Base-by-base conservation (phyloP, 257 asterid species). In the Solanum commersonii region DNA sequence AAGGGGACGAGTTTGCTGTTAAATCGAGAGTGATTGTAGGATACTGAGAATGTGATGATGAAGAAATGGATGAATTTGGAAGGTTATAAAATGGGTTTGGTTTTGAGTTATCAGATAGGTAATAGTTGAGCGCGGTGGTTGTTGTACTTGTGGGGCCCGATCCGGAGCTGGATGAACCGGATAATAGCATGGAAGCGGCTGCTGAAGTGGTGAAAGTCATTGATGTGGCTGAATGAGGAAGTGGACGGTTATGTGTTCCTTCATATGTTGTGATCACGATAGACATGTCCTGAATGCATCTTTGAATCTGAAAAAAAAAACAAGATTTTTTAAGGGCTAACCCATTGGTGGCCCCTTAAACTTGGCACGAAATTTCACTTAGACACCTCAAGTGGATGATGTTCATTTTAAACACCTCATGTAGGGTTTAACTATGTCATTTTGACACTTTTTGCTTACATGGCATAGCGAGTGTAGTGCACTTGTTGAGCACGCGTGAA, bases 151-250 rank as follows among this genome's bases (percentile, higher is more conserved):
- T 2, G 38, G 90, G 13, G 42, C 73, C 42, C 2, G 81, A 86
- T 31, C 88, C 91, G 4, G 93, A 84, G 76, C 82, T 88, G 84
- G 92, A 93, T 23, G 99, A 96, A 38, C 98, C 98, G 3, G 98
- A 94, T 27, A 91, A 1, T 14, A 97, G 91, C 99, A 97, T 94
- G 68, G 95, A 92, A 67, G 98, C 98, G 1, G 98, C 99, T 0
- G 99, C 98, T 0, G 99, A 92, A 27, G 99, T 97, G 89, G 99
- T 95, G 94, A 97, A 95, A 31, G 99, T 98, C 96, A 97, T 95
- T 72, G 98, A 94, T 0, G 98, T 96, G 79, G 99, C 99, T 2
- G 98, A 91, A 46, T 89, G 86, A 1, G 99, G 95, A 71, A 96
- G 99, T 14, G 97, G 94, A 70, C 96, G 99, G 91, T 90, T 96